Percentiles rank a stretch among this genome's conserved stretches.
phyloP scores from a whole-genome alignment of 768 basidiomycete genomes.

The Leucocoprinus sp. region DNA sequence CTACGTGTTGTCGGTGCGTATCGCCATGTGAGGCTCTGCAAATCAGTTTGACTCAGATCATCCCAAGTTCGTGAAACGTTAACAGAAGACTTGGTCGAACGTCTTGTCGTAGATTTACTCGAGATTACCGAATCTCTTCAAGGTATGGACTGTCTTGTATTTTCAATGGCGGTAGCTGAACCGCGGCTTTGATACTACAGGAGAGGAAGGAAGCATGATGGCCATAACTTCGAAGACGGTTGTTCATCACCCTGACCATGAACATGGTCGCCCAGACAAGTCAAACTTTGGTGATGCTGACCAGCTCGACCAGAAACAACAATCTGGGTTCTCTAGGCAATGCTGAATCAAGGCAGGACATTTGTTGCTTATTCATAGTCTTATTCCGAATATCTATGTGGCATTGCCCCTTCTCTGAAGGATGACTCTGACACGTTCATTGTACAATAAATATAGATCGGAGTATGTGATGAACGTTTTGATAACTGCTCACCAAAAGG shows the following conservation, averaged over 20 bases:
- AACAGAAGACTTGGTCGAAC: conserved; percentile 42
- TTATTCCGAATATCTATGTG: too few species aligned
- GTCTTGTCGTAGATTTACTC: conserved; percentile 43
- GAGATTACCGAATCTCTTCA: conserved; percentile 38
- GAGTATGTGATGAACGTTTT: too few species aligned
- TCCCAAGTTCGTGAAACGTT: conserved; percentile 40
- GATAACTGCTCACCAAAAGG: too few species aligned
- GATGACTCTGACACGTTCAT: too few species aligned
- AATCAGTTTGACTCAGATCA: too few species aligned
- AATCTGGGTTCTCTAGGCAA: conserved; percentile 31
- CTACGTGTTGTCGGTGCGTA: conserved; percentile 39
- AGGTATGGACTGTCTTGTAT: conserved; percentile 23
- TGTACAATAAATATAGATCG: too few species aligned
- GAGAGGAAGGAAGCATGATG: conserved; percentile 20
- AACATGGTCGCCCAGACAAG: conserved; percentile 32
- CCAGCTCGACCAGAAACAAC: conserved; percentile 17
- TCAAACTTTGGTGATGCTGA: conserved; percentile 29
- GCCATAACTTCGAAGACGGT: conserved; percentile 16
- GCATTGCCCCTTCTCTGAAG: too few species aligned
- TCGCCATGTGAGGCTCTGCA: not conserved
- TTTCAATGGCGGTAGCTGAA: not conserved
- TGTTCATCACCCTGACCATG: conserved; percentile 29
- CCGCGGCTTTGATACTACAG: conserved; percentile 6
- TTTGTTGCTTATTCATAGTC: not conserved
- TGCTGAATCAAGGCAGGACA: conserved; percentile 19